Conservation (phyloP, 176 grass and related monocot species). For the Stipa capillata region DNA sequence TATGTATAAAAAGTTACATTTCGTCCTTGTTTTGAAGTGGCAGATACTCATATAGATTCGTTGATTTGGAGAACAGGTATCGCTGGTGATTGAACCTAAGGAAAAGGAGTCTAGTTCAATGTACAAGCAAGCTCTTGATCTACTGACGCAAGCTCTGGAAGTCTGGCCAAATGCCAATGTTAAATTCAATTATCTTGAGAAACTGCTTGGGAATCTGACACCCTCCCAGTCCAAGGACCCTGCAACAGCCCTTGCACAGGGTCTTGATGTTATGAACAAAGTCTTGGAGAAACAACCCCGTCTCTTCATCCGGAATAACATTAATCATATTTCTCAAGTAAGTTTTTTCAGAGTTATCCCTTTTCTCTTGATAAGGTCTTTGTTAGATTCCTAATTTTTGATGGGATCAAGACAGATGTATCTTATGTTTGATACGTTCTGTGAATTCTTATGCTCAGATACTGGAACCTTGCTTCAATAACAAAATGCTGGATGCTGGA, state of each 20-base stretch:
- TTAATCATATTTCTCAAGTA: conserved; percentile 97
- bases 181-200: conserved; percentile 99
- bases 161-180: conserved; percentile 99
- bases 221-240: conserved; percentile 94
- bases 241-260: conserved; percentile 83
- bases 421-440: conserved; percentile 16
- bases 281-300: conserved; percentile 96
- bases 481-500: conserved; percentile 92
- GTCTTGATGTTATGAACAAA: conserved; percentile 99
- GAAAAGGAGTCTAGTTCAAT: conserved; percentile 93
- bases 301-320: conserved; percentile 97
- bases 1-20: background rate
- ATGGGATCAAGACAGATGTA: background rate
- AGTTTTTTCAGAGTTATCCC: conserved; percentile 3
- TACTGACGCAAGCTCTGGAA: conserved; percentile 90
- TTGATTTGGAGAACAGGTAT: conserved; percentile 57
- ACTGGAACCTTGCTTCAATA: conserved; percentile 92
- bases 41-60: background rate
- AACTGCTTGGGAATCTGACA: conserved; percentile 81
- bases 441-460: conserved; percentile 37
- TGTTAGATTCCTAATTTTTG: conserved; percentile 1
- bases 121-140: conserved; percentile 95
- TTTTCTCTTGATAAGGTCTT: conserved; percentile 12
- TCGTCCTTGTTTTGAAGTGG: background rate
- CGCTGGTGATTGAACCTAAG: conserved; percentile 91